Evolutionary conservation across 208 protist genomes (phyloP).

Genomic region (Herpetomonas samuelpessoai): DNA sequence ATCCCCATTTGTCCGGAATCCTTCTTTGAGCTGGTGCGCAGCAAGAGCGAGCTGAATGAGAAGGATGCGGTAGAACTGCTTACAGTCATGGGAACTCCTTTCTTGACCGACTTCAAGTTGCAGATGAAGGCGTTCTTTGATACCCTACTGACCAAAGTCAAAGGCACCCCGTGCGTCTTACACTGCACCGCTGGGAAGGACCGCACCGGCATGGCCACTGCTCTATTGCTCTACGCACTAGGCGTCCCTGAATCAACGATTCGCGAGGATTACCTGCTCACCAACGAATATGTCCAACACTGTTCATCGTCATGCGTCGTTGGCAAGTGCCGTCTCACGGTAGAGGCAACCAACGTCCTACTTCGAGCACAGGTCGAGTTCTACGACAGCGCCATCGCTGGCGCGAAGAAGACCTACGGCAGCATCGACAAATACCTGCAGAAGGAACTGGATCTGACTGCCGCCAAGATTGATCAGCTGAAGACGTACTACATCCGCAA

Average conservation of each 20-base stretch:
- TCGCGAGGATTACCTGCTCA: conserved; percentile 37
- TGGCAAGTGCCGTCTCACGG: too few relatives aligned
- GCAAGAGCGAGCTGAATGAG: conserved; percentile 8
- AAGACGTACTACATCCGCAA: conserved; percentile 19
- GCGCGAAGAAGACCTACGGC: conserved; percentile 21
- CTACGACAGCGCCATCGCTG: conserved; percentile 20
- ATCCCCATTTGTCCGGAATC: conserved; percentile 25
- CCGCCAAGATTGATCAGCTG: conserved; percentile 16
- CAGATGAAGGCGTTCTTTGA: conserved; percentile 29
- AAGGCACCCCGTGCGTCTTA: conserved; percentile 27
- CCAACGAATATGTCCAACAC: conserved; percentile 13
- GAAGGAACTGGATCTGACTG: conserved; percentile 29
- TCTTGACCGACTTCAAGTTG: conserved; percentile 31
- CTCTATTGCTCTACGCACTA: conserved; percentile 36
- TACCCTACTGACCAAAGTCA: conserved; percentile 17
- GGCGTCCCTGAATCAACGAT: conserved; percentile 27
- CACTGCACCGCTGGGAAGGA: conserved; percentile 58
- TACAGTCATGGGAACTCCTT: conserved; percentile 5
- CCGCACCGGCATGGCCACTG: conserved; percentile 38
- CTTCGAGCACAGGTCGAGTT: conserved; percentile 30
- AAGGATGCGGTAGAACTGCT: conserved; percentile 19
- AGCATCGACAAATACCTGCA: conserved; percentile 25
- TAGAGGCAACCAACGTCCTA: conserved; percentile 24
- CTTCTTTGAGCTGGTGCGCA: conserved; percentile 1
- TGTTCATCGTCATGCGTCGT: neutral